phyloP scores from a whole-genome alignment of 306 rosid species.

The Urtica urens region DNA sequence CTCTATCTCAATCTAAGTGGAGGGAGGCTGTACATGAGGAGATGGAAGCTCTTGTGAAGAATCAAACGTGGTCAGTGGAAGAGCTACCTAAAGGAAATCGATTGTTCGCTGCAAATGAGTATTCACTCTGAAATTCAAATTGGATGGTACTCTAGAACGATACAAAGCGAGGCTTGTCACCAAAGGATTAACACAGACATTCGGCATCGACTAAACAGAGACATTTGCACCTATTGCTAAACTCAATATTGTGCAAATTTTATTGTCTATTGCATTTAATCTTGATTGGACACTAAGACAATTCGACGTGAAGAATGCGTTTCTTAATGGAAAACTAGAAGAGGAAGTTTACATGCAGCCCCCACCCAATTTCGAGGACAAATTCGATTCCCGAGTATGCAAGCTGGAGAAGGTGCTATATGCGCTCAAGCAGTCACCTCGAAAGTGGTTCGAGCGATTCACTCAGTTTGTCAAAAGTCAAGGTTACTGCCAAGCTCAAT shows the following conservation, averaged over 20 bases:
- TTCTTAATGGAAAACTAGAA: neutral
- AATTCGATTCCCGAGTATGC: neutral
- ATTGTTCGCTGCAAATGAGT: neutral
- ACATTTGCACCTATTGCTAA: neutral
- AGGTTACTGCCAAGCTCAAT: neutral
- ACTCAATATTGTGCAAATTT: neutral
- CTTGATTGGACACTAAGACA: neutral
- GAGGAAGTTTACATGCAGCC: neutral
- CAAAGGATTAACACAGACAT: constrained; percentile 4
- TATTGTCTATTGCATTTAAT: neutral
- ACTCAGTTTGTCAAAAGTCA: neutral
- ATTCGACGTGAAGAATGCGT: neutral
- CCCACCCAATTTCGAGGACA: neutral
- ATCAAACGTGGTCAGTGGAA: neutral
- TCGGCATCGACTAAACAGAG: neutral
- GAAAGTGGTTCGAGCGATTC: neutral
- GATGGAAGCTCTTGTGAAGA: neutral
- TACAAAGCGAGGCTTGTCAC: constrained; percentile 1
- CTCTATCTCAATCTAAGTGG: neutral
- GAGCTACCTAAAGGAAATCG: neutral
- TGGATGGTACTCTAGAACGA: neutral
- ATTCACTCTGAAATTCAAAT: neutral
- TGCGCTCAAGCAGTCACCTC: neutral
- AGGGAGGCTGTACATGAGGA: neutral
- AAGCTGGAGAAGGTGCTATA: neutral